A percentile compares a stretch with the other conserved stretches of the same genome.
Conservation (phyloP, 768 basidiomycete genomes). For the Saitozyma podzolica region DNA sequence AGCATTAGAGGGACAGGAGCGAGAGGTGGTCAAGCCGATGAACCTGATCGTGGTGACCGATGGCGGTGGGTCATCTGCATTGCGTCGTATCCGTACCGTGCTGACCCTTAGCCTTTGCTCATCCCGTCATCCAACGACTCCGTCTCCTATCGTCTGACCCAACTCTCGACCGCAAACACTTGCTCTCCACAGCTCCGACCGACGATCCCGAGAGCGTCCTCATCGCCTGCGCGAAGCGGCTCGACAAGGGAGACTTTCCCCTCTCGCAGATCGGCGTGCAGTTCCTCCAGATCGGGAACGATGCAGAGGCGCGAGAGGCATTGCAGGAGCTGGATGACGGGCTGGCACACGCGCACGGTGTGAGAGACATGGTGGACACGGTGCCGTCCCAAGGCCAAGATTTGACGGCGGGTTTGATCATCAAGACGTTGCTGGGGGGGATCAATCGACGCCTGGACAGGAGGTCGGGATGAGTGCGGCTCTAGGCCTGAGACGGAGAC, state of each 20-base stretch:
- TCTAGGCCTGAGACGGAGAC: no score
- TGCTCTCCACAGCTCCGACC: constrained; percentile 54
- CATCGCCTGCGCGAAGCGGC: constrained; percentile 54
- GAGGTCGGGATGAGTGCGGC: no score
- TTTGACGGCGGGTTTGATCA: constrained; percentile 58
- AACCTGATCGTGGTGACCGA: constrained; percentile 46
- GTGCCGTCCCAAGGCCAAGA: constrained; percentile 58
- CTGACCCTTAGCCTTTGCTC: constrained; percentile 34
- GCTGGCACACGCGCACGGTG: constrained; percentile 53
- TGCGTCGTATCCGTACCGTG: neutral
- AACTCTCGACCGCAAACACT: constrained; percentile 6
- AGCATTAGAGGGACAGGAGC: constrained; percentile 5
- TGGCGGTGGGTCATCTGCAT: constrained; percentile 31
- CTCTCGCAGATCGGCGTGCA: constrained; percentile 67
- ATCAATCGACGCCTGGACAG: constrained; percentile 55
- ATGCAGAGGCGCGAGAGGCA: constrained; percentile 52
- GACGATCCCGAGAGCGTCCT: constrained; percentile 53
- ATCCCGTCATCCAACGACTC: constrained; percentile 17
- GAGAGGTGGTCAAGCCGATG: constrained; percentile 43
- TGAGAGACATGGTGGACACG: constrained; percentile 71
- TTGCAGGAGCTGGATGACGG: constrained; percentile 65
- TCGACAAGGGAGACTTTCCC: constrained; percentile 61
- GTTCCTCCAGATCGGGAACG: constrained; percentile 68
- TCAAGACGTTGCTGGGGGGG: constrained; percentile 68
- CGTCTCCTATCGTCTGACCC: constrained; percentile 7